Conservation (phyloP, 1,139 yeast species). For the Kodamaea sp. region DNA sequence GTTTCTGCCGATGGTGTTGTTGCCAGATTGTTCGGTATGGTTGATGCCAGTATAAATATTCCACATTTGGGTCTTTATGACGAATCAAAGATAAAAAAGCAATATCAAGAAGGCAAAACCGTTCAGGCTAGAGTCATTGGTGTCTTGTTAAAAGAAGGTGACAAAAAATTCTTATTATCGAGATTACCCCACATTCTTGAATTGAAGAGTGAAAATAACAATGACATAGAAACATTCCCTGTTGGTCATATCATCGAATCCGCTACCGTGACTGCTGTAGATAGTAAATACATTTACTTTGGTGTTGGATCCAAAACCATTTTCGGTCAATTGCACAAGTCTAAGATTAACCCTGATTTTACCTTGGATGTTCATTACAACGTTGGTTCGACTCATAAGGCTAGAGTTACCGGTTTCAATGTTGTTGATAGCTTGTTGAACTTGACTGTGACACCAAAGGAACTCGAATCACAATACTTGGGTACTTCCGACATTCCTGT, state of each 20-base stretch:
- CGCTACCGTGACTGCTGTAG: constrained; percentile 56
- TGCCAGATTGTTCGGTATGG: constrained; percentile 67
- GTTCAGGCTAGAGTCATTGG: constrained; percentile 71
- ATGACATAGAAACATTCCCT: constrained; percentile 64
- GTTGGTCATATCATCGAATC: constrained; percentile 67
- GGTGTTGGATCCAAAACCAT: constrained; percentile 53
- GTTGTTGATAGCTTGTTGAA: constrained; percentile 61
- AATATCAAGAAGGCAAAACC: constrained; percentile 61
- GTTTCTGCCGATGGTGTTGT: constrained; percentile 59
- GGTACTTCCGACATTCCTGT: constrained; percentile 67
- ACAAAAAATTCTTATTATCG: constrained; percentile 62
- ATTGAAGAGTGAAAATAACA: constrained; percentile 22
- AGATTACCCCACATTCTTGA: constrained; percentile 52
- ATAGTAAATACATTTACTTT: constrained; percentile 52
- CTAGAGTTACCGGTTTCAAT: constrained; percentile 74
- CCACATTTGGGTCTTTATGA: constrained; percentile 59
- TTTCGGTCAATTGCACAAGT: constrained; percentile 69
- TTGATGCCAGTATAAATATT: constrained; percentile 66
- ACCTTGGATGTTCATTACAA: constrained; percentile 51
- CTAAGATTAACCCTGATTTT: constrained; percentile 58
- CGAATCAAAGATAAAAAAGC: constrained; percentile 51
- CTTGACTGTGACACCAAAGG: constrained; percentile 64
- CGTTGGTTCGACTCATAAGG: constrained; percentile 64
- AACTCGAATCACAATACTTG: constrained; percentile 62
- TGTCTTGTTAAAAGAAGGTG: constrained; percentile 52